These are phyloP conservation scores for Acidomyces sp. DNA, from an alignment of 495 filamentous ascomycete species.

Conservation along the genomic window DNA sequence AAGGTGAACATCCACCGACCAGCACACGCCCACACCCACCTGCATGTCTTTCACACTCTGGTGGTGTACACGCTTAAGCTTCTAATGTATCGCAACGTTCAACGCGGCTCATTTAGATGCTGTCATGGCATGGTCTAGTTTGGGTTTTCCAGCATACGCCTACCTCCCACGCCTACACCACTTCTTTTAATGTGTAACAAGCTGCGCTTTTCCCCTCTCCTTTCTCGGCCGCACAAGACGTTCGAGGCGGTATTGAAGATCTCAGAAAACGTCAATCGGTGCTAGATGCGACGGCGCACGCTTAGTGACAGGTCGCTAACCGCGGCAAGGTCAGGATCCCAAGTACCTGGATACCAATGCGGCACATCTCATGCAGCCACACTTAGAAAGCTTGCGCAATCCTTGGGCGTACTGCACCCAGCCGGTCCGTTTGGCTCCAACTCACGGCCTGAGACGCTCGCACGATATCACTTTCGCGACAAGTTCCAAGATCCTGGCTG, in stretches of 20 bases:
- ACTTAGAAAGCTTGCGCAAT: conserved; percentile 14
- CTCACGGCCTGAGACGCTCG: not conserved
- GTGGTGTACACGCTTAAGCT: too few relatives aligned
- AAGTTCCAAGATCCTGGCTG: not conserved
- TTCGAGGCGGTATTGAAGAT: not conserved
- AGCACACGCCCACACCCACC: too few relatives aligned
- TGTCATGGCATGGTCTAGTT: too few relatives aligned
- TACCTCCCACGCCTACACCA: not conserved
- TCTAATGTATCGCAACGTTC: too few relatives aligned
- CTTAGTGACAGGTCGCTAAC: conserved; percentile 11
- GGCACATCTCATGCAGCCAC: conserved; percentile 14
- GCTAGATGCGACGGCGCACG: conserved; percentile 5
- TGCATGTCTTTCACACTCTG: too few relatives aligned
- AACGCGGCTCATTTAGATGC: too few relatives aligned
- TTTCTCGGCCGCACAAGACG: not conserved
- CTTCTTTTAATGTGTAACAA: not conserved
- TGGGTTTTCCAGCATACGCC: too few relatives aligned
- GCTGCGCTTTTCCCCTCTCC: not conserved
- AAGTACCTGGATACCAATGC: conserved; percentile 8
- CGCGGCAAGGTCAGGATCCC: conserved; percentile 3
- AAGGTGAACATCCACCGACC: too few relatives aligned
- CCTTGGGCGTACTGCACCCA: not conserved
- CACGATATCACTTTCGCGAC: not conserved
- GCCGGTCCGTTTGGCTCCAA: not conserved
- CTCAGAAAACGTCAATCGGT: conserved; percentile 1